Base-by-base conservation (phyloP, 306 rosid species). In the Cucurbita maxima region DNA sequence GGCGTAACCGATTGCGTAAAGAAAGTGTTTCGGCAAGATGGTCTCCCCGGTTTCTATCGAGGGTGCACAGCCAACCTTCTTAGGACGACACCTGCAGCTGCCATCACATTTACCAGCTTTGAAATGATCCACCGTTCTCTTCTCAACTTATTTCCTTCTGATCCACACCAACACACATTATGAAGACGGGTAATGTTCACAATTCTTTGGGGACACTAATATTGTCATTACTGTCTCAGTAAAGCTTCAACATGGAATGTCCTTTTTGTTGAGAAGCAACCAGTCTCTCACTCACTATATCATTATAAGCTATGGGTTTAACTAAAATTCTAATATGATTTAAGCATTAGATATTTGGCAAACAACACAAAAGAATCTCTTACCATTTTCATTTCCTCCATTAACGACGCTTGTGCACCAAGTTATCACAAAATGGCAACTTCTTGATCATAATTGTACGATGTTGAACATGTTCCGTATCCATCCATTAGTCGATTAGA, bases 61-160 rank as follows among this genome's bases (percentile, higher is more conserved):
- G 97, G 96, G 25, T 88, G 97, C 38, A 96, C 89, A 40, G 86
- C 86, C 75, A 91, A 91, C 83, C 97, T 88, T 84, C 63, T 91
- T 64, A 84, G 97, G 79, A 91, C 97, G 6, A 91, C 97, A 11
- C 97, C 97, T 60, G 96, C 97, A 44, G 97, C 96, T 20, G 89
- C 80, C 37, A 91, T 91, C 80, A 91, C 96, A 72, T 88, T 91
- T 85, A 91, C 97, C 73, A 91, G 97, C 85, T 88, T 91, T 77
- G 97, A 91, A 77, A 91, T 88, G 97, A 88, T 91, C 78, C 97
- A 91, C 45, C 92, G 97, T 2, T 91, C 83, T 83, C 97, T 91
- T 71, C 90, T 86, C 74, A 78, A 87, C 15, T 72, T 22, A 71
- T 88, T 72, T 79, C 89, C 95, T 43, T 80, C 89, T 25, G 90